Conservation (phyloP, 176 grass and related monocot species). For the Areca catechu region DNA sequence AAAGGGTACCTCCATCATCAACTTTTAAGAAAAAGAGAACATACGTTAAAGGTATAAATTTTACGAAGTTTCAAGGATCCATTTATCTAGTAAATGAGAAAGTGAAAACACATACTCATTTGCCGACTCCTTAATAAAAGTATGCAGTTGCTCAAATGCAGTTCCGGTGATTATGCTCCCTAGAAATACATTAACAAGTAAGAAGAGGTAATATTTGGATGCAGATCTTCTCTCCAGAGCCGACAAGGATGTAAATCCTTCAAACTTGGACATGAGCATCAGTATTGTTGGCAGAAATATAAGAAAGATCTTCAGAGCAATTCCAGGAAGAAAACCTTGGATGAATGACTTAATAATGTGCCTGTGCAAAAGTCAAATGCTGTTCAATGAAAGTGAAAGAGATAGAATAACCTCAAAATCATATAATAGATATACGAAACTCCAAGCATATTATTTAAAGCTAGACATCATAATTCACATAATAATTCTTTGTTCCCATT, state of each 20-base stretch:
- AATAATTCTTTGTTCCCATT: too few relatives aligned
- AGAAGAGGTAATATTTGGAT: constrained; percentile 83
- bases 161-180: constrained; percentile 65
- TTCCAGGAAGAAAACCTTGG: constrained; percentile 98
- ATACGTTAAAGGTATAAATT: too few relatives aligned
- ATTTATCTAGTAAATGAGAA: constrained; percentile 9
- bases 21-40: too few relatives aligned
- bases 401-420: too few relatives aligned
- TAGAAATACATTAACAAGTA: constrained; percentile 85
- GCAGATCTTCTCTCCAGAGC: constrained; percentile 82
- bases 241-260: constrained; percentile 78
- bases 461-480: too few relatives aligned
- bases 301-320: constrained; percentile 93
- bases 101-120: constrained; percentile 55
- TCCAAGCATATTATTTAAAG: too few relatives aligned
- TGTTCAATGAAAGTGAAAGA: background rate
- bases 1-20: too few relatives aligned
- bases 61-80: too few relatives aligned
- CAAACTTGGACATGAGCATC: constrained; percentile 98
- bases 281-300: constrained; percentile 92
- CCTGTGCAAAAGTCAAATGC: constrained; percentile 17
- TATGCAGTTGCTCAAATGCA: constrained; percentile 80
- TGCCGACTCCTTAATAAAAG: constrained; percentile 66
- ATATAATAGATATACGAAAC: too few relatives aligned
- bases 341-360: constrained; percentile 68